Conservation (phyloP, 352 stramenopile species). For the Globisporangium uncinulatum region DNA sequence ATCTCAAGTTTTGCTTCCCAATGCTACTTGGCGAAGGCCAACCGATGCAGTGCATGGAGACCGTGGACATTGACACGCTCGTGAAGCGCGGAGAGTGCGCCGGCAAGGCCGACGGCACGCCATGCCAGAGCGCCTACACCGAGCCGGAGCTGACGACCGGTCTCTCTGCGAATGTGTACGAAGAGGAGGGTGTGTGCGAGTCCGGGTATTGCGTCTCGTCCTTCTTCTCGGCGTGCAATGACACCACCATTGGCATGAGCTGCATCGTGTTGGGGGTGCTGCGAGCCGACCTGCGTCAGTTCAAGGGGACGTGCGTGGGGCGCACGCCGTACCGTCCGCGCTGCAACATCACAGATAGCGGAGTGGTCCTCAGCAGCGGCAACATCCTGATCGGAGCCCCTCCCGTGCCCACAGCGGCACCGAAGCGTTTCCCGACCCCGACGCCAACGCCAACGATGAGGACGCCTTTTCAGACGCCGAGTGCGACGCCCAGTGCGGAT, state of each 20-base stretch:
- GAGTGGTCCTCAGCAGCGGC: not conserved
- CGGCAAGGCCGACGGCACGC: not conserved
- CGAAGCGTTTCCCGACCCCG: not conserved
- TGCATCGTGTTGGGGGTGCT: not conserved
- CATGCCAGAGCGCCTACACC: not conserved
- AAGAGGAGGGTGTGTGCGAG: constrained; percentile 1
- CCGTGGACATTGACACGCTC: constrained; percentile 2
- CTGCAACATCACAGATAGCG: not conserved
- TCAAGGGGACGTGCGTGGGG: not conserved
- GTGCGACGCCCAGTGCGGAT: not conserved
- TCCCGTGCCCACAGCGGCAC: not conserved
- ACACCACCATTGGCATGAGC: not conserved
- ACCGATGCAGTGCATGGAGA: not conserved
- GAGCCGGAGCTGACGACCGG: not conserved
- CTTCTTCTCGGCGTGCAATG: not conserved
- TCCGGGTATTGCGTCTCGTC: not conserved
- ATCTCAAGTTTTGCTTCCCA: constrained; percentile 1
- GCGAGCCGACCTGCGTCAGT: not conserved
- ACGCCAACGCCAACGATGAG: not conserved
- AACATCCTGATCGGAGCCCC: not conserved
- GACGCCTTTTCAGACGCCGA: not conserved
- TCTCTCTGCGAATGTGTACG: not conserved
- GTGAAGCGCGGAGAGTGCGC: not conserved
- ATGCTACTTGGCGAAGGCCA: not conserved
- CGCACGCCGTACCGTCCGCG: not conserved